Evolutionary conservation across 2,329 filamentous ascomycete genomes (phyloP).

Genomic region (Sordariomycetes sp.): DNA sequence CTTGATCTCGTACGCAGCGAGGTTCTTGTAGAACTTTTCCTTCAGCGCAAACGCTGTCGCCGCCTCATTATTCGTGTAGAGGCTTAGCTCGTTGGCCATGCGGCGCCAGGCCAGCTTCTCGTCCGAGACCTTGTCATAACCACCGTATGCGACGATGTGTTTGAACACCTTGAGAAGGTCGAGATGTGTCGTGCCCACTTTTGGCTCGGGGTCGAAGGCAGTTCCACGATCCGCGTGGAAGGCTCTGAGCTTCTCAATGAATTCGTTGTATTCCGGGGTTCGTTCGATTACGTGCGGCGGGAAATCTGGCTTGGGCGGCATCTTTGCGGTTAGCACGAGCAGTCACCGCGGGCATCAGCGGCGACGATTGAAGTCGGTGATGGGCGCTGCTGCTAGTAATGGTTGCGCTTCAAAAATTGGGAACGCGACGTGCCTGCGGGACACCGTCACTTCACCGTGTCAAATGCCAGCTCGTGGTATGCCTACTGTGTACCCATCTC

Average conservation of each 20-base stretch:
- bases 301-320: constrained; percentile 22
- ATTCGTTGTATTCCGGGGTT: constrained; percentile 62
- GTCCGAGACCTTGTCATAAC: constrained; percentile 74
- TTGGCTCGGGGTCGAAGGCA: constrained; percentile 65
- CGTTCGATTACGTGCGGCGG: constrained; percentile 36
- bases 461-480: not conserved
- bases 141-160: constrained; percentile 61
- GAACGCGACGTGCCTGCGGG: not conserved
- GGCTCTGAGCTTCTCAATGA: constrained; percentile 57
- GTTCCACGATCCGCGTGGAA: constrained; percentile 76
- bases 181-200: constrained; percentile 63
- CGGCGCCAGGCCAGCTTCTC: constrained; percentile 79
- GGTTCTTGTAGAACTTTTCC: constrained; percentile 78
- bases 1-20: constrained; percentile 77
- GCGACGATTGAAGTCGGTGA: not conserved
- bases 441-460: not conserved
- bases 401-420: not conserved
- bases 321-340: constrained; percentile 9
- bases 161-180: constrained; percentile 71
- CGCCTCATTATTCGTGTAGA: constrained; percentile 61
- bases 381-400: not conserved
- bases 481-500: not conserved
- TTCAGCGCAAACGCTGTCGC: constrained; percentile 82
- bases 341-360: constrained; percentile 1
- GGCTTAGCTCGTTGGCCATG: constrained; percentile 63